A percentile compares a stretch with the other conserved stretches of the same genome.
These are phyloP conservation scores for Gentiana straminea DNA, from an alignment of 257 asterid genomes.

Conservation along the genomic window DNA sequence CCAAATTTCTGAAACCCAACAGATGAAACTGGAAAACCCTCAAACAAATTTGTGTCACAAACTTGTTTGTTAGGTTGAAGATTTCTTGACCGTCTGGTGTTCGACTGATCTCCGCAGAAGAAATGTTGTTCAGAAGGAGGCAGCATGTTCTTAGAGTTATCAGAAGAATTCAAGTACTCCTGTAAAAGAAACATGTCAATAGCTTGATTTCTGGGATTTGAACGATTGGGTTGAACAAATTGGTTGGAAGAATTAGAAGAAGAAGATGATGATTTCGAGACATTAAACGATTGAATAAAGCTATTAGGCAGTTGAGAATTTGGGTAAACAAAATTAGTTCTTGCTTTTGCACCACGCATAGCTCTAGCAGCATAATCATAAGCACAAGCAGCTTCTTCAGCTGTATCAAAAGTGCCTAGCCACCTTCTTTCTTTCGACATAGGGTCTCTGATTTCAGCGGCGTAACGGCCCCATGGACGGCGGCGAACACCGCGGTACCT, in stretches of 20 bases:
- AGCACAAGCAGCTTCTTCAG: slow-evolving; percentile 92
- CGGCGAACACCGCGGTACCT: slow-evolving; percentile 90
- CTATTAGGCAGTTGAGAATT: slow-evolving; percentile 20
- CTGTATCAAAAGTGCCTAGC: slow-evolving; percentile 83
- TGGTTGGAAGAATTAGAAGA: slow-evolving; percentile 6
- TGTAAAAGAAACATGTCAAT: slow-evolving; percentile 37
- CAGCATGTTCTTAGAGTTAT: slow-evolving; percentile 4
- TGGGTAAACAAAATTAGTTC: slow-evolving; percentile 81
- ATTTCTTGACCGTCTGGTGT: no score
- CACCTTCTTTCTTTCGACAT: slow-evolving; percentile 77
- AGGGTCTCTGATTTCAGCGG: slow-evolving; percentile 92
- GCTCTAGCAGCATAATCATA: slow-evolving; percentile 92
- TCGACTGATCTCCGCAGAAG: no score
- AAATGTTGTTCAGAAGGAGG: slow-evolving; percentile 18
- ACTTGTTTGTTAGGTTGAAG: neutral
- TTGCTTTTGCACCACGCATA: slow-evolving; percentile 82
- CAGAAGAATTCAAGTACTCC: slow-evolving; percentile 23
- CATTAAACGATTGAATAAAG: slow-evolving; percentile 22
- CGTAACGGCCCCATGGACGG: slow-evolving; percentile 97
- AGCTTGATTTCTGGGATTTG: slow-evolving; percentile 27
- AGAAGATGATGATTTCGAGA: slow-evolving; percentile 24
- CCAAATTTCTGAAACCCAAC: slow-evolving; percentile 1
- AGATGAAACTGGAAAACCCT: slow-evolving; percentile 6
- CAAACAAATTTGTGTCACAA: slow-evolving; percentile 10
- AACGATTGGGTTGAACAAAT: slow-evolving; percentile 11